Evolutionary conservation across 2,329 filamentous ascomycete genomes (phyloP).

Genomic region (Xylariaceae sp.): DNA sequence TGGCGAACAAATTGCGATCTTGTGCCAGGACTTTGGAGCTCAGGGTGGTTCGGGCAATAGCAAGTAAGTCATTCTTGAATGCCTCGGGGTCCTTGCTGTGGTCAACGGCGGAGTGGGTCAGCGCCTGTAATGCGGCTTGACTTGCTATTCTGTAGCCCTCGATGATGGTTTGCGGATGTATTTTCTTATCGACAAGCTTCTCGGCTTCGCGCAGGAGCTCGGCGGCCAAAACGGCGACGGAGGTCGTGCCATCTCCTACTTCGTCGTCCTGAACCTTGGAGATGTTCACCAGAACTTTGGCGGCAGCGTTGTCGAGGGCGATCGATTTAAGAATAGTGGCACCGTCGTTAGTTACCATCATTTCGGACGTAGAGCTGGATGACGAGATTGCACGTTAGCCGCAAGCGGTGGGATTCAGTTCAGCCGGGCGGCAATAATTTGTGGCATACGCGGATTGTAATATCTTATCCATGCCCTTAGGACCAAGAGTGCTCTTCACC

Average conservation of each 20-base stretch:
- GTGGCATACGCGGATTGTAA: conserved; percentile 80
- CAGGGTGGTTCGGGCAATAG: conserved; percentile 90
- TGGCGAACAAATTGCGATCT: conserved; percentile 86
- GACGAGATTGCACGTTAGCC: conserved; percentile 5
- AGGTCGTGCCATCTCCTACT: conserved; percentile 96
- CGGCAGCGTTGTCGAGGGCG: conserved; percentile 94
- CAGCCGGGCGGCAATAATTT: not conserved
- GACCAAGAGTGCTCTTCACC: conserved; percentile 94
- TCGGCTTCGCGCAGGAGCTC: conserved; percentile 95
- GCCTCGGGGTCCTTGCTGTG: conserved; percentile 78
- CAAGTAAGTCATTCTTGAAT: conserved; percentile 83
- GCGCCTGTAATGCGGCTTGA: conserved; percentile 75
- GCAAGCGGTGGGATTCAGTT: not conserved
- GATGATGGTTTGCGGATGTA: conserved; percentile 98
- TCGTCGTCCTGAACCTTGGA: conserved; percentile 99
- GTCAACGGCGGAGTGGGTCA: conserved; percentile 82
- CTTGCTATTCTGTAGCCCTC: conserved; percentile 98
- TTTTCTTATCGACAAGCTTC: conserved; percentile 96
- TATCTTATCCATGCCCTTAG: conserved; percentile 99
- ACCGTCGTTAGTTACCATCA: conserved; percentile 98
- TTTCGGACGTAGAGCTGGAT: conserved; percentile 82
- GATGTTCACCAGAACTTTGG: conserved; percentile 98
- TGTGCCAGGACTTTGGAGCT: conserved; percentile 96
- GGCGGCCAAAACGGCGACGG: conserved; percentile 91
- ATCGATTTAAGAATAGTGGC: conserved; percentile 98